phyloP scores from a whole-genome alignment of 176 grass and related monocot genomes.

The Carex cristatella region DNA sequence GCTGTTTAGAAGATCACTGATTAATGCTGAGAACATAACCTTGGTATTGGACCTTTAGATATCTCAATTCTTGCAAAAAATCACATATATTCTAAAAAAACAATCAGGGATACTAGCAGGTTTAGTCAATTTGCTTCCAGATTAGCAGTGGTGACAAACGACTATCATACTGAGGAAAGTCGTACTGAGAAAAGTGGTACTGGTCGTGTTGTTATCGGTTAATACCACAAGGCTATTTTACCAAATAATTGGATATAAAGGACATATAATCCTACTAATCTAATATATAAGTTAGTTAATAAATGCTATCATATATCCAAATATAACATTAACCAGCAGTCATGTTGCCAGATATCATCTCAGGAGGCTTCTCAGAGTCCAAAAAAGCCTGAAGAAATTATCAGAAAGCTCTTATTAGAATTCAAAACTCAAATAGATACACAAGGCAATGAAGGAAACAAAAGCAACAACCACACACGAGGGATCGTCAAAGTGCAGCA shows the following conservation, averaged over 20 bases:
- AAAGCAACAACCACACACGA: not conserved
- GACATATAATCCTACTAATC: not conserved
- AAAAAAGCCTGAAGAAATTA: slow-evolving; percentile 50
- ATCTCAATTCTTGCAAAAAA: not conserved
- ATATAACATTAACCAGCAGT: slow-evolving; percentile 46
- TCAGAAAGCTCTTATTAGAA: slow-evolving; percentile 7
- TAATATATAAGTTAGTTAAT: not conserved
- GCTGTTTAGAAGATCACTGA: slow-evolving; percentile 30
- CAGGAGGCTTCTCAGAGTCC: slow-evolving; percentile 64
- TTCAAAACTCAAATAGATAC: not conserved
- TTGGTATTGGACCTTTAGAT: not conserved
- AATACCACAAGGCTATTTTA: not conserved
- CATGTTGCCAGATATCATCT: slow-evolving; percentile 87
- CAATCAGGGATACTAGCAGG: not conserved
- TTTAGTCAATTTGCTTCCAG: not conserved
- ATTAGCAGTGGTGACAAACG: not conserved
- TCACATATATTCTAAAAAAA: not conserved
- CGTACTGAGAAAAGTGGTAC: not conserved
- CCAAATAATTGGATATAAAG: slow-evolving; percentile 9
- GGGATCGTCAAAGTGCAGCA: not conserved
- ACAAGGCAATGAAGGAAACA: not conserved
- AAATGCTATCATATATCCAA: not conserved
- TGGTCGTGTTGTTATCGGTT: not conserved
- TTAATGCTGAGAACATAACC: slow-evolving; percentile 1
- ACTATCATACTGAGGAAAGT: not conserved